Percentiles rank a stretch among this genome's conserved stretches.
Evolutionary conservation across 371 early-diverging fungal genomes (phyloP).

Genomic region (Syncephalastrum racemosum): DNA sequence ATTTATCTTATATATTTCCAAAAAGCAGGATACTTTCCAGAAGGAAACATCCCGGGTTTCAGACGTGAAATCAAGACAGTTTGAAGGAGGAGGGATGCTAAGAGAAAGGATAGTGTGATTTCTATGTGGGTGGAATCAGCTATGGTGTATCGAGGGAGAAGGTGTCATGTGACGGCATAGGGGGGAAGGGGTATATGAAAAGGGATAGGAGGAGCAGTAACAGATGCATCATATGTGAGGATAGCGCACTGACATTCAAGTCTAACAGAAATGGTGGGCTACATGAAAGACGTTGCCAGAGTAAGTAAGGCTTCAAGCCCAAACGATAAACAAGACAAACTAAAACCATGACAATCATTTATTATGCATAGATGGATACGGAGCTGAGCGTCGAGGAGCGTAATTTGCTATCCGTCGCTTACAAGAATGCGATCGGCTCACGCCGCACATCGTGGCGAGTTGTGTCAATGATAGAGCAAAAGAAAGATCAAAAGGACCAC

Average conservation of each 20-base stretch:
- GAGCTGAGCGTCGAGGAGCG: conserved; percentile 91
- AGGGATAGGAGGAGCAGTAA: no score
- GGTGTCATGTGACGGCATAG: background rate
- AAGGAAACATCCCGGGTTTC: background rate
- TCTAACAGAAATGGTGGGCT: conserved; percentile 18
- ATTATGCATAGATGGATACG: conserved; percentile 20
- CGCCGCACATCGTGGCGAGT: conserved; percentile 98
- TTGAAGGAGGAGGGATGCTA: background rate
- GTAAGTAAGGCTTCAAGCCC: conserved; percentile 5
- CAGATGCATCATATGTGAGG: no score
- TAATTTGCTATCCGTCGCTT: conserved; percentile 95
- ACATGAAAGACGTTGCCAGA: conserved; percentile 23
- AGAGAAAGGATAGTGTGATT: background rate
- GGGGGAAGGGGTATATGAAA: no score
- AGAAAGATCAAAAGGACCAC: conserved; percentile 79
- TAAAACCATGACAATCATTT: background rate
- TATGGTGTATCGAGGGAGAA: background rate
- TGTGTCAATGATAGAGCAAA: conserved; percentile 90
- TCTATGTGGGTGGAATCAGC: background rate
- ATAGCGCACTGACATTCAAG: background rate
- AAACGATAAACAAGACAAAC: background rate
- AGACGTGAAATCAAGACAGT: background rate
- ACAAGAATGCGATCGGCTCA: conserved; percentile 96
- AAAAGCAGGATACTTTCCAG: no score
- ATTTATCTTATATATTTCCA: no score